Conservation (phyloP, 306 rosid genomes). For the Oxytropis ochrocephala region DNA sequence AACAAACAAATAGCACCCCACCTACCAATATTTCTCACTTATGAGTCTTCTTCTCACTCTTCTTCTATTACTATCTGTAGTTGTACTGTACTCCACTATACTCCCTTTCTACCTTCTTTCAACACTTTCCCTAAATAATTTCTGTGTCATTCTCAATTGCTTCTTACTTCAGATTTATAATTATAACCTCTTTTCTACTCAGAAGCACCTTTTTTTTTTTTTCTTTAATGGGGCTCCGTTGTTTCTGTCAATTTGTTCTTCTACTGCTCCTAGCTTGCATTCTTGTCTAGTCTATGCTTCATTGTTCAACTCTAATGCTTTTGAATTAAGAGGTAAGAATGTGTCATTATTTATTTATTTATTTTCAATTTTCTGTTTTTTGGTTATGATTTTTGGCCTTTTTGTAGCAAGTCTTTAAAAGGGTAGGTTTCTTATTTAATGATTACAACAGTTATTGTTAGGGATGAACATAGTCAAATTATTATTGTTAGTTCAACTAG, state of each 20-base stretch:
- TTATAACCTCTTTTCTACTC: background rate
- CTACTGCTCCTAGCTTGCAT: background rate
- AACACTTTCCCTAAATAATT: background rate
- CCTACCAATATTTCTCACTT: conserved; percentile 19
- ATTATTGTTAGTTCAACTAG: background rate
- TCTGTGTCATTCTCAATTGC: background rate
- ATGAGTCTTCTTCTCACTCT: background rate
- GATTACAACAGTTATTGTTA: background rate
- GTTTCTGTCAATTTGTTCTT: conserved; percentile 1
- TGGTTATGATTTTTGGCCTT: background rate
- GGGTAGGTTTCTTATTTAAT: background rate
- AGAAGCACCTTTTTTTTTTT: background rate
- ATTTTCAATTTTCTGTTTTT: background rate
- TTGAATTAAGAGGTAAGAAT: conserved; percentile 24
- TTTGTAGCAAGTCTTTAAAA: background rate
- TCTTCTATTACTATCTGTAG: background rate
- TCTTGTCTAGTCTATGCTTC: conserved; percentile 17
- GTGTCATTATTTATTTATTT: background rate
- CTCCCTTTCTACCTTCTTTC: conserved; percentile 7
- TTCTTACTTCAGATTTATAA: background rate
- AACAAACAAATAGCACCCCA: conserved; percentile 15
- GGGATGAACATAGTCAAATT: background rate
- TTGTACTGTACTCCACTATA: background rate
- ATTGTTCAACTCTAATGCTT: conserved; percentile 4
- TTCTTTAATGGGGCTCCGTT: background rate